Evolutionary conservation across 1,139 yeast genomes (phyloP).

Genomic region (Candida glucosophila): DNA sequence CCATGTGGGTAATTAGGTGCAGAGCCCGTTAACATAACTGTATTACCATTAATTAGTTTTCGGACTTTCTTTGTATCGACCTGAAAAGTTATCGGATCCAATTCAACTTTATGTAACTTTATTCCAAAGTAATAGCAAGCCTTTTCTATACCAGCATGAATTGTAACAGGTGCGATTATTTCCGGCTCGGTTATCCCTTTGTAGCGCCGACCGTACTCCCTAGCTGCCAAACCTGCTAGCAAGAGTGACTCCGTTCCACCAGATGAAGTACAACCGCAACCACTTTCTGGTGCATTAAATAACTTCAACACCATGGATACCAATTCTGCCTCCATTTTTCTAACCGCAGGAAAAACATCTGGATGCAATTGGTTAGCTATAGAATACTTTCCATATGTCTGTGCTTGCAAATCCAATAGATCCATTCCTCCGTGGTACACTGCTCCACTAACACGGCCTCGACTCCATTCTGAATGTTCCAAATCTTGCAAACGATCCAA

Average conservation of each 20-base stretch:
- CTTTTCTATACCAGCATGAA: slow-evolving; percentile 94
- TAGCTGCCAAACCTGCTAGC: slow-evolving; percentile 79
- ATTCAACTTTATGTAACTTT: slow-evolving; percentile 70
- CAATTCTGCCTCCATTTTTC: slow-evolving; percentile 94
- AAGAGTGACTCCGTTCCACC: slow-evolving; percentile 96
- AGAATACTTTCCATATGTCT: slow-evolving; percentile 67
- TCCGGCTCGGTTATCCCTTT: slow-evolving; percentile 70
- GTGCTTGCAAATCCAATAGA: slow-evolving; percentile 60
- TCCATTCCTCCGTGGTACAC: slow-evolving; percentile 92
- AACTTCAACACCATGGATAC: slow-evolving; percentile 81
- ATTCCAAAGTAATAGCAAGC: slow-evolving; percentile 90
- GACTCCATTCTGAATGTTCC: slow-evolving; percentile 71
- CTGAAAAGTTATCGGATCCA: slow-evolving; percentile 59
- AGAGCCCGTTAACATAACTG: slow-evolving; percentile 80
- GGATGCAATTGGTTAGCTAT: slow-evolving; percentile 95
- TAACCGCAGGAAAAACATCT: slow-evolving; percentile 91
- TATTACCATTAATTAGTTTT: slow-evolving; percentile 63
- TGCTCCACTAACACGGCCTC: slow-evolving; percentile 87
- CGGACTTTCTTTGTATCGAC: slow-evolving; percentile 61
- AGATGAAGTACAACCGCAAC: slow-evolving; percentile 85
- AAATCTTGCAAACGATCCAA: slow-evolving; percentile 41
- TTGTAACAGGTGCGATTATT: slow-evolving; percentile 79
- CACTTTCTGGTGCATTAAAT: slow-evolving; percentile 65
- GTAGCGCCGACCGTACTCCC: slow-evolving; percentile 50
- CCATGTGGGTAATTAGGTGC: slow-evolving; percentile 98